phyloP scores from a whole-genome alignment of 345 rosid species.

The Eucalyptus coolabah region DNA sequence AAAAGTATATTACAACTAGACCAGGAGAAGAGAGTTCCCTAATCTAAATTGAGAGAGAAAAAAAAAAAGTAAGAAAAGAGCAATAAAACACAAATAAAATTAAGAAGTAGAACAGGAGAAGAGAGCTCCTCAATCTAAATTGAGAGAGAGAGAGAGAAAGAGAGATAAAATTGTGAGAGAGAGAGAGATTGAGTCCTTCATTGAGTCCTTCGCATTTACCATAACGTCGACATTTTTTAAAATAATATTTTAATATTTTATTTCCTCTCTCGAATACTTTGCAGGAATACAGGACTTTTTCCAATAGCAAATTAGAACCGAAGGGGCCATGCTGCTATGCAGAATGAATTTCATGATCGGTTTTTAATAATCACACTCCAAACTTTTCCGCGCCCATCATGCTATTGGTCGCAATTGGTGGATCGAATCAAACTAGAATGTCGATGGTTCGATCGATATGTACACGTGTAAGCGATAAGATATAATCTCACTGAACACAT shows the following conservation, averaged over 20 bases:
- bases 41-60: neutral
- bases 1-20: too few species aligned
- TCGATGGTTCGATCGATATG: neutral
- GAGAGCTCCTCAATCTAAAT: neutral
- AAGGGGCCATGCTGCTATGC: neutral
- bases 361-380: neutral
- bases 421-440: neutral
- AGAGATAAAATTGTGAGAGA: too few species aligned
- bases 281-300: neutral
- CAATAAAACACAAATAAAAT: neutral
- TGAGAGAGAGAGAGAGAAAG: neutral
- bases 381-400: neutral
- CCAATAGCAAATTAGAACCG: neutral
- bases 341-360: neutral
- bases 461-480: neutral
- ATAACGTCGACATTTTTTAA: fast-evolving
- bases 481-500: neutral
- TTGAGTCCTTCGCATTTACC: fast-evolving
- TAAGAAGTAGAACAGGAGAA: neutral
- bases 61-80: neutral
- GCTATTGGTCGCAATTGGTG: neutral
- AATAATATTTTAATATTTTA: too few species aligned
- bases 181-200: too few species aligned
- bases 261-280: neutral
- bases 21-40: neutral